Evolutionary conservation across 1,284 basidiomycete species (phyloP).

Genomic region (Tetrapyrgos nigripes): DNA sequence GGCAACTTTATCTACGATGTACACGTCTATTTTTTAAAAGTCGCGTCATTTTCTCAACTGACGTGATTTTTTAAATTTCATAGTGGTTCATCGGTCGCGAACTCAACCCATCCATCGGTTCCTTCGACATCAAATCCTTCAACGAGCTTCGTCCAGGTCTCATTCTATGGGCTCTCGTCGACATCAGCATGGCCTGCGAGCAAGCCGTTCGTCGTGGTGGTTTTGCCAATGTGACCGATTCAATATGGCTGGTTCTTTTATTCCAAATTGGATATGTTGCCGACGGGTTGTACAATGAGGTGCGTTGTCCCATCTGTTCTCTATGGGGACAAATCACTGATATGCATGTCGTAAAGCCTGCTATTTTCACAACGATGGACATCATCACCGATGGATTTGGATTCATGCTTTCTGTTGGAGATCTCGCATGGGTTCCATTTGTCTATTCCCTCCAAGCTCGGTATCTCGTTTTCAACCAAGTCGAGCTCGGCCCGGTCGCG

Average conservation of each 20-base stretch:
- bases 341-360: conserved; percentile 54
- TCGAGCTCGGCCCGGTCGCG: conserved; percentile 77
- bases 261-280: conserved; percentile 92
- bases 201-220: conserved; percentile 86
- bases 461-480: conserved; percentile 88
- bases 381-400: conserved; percentile 98
- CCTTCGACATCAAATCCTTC: conserved; percentile 97
- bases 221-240: conserved; percentile 77
- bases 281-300: conserved; percentile 92
- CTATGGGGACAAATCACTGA: background rate
- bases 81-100: conserved; percentile 98
- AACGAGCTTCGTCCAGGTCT: conserved; percentile 96
- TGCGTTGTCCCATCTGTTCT: conserved; percentile 37
- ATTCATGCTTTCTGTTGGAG: conserved; percentile 97
- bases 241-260: conserved; percentile 87
- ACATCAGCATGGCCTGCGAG: conserved; percentile 92
- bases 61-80: conserved; percentile 37
- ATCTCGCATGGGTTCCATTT: conserved; percentile 96
- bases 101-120: conserved; percentile 89
- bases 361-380: conserved; percentile 96
- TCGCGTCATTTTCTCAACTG: conserved; percentile 6
- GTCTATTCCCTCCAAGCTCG: conserved; percentile 94
- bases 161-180: conserved; percentile 93
- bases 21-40: conserved; percentile 36
- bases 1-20: conserved; percentile 93